These are phyloP conservation scores for Alopecurus myosuroides DNA, from an alignment of 176 grass and related monocot species.

Conservation along the genomic window DNA sequence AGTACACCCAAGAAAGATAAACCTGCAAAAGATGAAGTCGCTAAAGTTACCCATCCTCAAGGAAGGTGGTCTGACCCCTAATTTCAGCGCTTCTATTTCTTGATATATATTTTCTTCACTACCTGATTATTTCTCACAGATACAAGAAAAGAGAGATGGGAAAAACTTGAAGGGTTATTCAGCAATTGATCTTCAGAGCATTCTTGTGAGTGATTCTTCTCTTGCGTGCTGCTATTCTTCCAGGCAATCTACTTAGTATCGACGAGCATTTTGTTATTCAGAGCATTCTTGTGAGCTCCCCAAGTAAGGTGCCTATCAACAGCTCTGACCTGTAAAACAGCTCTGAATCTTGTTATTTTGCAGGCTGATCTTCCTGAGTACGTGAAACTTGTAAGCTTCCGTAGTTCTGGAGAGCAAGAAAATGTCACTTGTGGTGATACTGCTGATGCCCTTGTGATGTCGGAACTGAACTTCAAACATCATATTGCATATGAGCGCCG, in stretches of 20 bases:
- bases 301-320: conserved; percentile 43
- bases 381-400: conserved; percentile 60
- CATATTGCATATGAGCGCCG: conserved; percentile 66
- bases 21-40: too few species aligned
- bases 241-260: background rate
- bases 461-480: conserved; percentile 45
- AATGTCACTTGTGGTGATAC: background rate
- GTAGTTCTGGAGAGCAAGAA: conserved; percentile 36
- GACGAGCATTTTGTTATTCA: background rate
- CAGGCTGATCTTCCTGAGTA: conserved; percentile 66
- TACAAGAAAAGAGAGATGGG: conserved; percentile 95
- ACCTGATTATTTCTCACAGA: conserved; percentile 33
- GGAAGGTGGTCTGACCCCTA: conserved; percentile 58
- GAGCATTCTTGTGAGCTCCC: conserved; percentile 70
- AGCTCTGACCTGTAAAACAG: background rate
- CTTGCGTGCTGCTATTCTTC: background rate
- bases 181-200: conserved; percentile 85
- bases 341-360: conserved; percentile 47
- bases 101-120: background rate
- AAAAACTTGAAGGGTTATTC: conserved; percentile 71
- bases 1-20: too few species aligned
- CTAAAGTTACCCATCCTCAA: conserved; percentile 50
- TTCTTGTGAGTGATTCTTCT: conserved; percentile 48
- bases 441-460: conserved; percentile 38
- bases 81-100: background rate